Percentiles rank a stretch among this genome's conserved stretches.
These are phyloP conservation scores for Malbranchea cinnamomea DNA, from an alignment of 2,329 filamentous ascomycete species.

Conservation along the genomic window DNA sequence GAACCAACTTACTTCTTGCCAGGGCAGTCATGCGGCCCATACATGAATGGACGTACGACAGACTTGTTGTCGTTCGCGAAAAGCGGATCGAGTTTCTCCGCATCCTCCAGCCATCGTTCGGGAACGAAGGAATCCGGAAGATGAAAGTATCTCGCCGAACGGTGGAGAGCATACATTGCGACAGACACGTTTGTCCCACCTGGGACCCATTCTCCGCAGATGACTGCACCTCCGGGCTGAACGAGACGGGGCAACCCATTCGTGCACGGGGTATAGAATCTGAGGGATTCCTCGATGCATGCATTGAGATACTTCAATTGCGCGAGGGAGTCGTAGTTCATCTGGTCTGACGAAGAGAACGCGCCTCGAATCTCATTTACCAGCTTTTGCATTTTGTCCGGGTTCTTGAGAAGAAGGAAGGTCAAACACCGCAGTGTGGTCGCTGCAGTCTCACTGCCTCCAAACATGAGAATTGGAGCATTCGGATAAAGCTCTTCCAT, in stretches of 20 bases:
- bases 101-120: conserved; percentile 24
- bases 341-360: conserved; percentile 12
- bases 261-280: conserved; percentile 17
- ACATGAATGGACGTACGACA: conserved; percentile 17
- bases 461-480: conserved; percentile 11
- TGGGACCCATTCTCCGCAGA: conserved; percentile 15
- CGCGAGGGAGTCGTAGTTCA: conserved; percentile 10
- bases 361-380: conserved; percentile 14
- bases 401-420: conserved; percentile 14
- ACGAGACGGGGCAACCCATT: conserved; percentile 19
- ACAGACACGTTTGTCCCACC: conserved; percentile 12
- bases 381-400: conserved; percentile 11
- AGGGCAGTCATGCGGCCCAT: conserved; percentile 23
- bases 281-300: conserved; percentile 14
- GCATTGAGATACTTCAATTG: conserved; percentile 15
- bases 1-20: conserved; percentile 21
- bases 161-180: conserved; percentile 18
- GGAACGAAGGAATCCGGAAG: conserved; percentile 16
- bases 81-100: conserved; percentile 10
- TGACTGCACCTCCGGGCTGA: conserved; percentile 15
- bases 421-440: conserved; percentile 11
- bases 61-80: conserved; percentile 18
- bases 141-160: conserved; percentile 16
- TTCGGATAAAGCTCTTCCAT: conserved; percentile 6
- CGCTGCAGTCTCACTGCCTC: conserved; percentile 15